Base-by-base conservation (phyloP, 2,329 filamentous ascomycete genomes). In the Neonectria ditissima region DNA sequence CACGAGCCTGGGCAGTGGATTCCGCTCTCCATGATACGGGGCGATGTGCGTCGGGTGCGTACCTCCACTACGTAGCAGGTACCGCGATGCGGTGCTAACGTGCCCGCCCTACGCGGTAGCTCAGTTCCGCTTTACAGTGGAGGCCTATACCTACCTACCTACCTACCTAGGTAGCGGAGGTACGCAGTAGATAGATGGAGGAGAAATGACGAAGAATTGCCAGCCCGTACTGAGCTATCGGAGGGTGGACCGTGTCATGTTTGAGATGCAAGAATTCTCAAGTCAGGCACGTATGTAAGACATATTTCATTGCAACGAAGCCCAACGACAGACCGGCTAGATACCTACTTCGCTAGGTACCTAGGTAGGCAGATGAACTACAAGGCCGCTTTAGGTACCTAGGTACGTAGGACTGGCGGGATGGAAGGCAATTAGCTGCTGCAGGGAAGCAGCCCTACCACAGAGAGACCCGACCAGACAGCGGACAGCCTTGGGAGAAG, bases 61-160 rank as follows among this genome's bases (percentile, higher is more conserved):
- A 24, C 50, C 52, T n/a, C n/a, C n/a, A n/a, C n/a, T 26, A 26
- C 4, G 24, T 26, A 26, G 24, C 6, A 26, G 24, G 24, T 26
- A 32, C 59, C 59, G 24, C 24, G 24, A 26, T 26, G 55, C 55
- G 44, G 41, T 51, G 60, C 60, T 63, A 63, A 63, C 50, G 55
- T 50, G 26, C 50, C 43, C 59, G 48, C 22, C 30, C 30, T 34
- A 34, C 10, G 37, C 16, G 32, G 30, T 48, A 62, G 53, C 53
- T 56, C 22, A n/a, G 45, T 9, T 48, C 44, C 45, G 26, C 18
- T 18, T n/a, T 32, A 34, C 28, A 34, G 28, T 34, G 8, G n/a
- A n/a, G n/a, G n/a, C n/a, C n/a, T n/a, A n/a, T n/a, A n/a, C n/a
- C n/a, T n/a, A n/a, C n/a, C 24, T 26, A 26, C 4, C 4, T 26